Base-by-base conservation (phyloP, 768 basidiomycete species). In the Goffeauzyma gilvescens region DNA sequence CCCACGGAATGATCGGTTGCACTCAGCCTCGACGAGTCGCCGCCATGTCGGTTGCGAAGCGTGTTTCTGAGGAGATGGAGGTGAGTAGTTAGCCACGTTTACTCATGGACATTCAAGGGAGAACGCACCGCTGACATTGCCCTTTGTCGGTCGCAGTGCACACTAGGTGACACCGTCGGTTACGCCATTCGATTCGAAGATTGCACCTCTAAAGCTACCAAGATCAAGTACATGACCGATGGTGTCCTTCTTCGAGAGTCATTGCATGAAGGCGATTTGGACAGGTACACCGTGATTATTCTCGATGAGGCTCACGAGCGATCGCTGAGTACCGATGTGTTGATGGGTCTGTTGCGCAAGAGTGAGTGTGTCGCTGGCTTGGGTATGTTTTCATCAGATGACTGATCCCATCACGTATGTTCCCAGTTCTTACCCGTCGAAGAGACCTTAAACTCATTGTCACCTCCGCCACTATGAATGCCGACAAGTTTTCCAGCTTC, bases 21-120 rank as follows among this genome's bases (percentile, higher is more conserved):
- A 98, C 93, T 0, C 93, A 98, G 59, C 93, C 93, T 37, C 75
- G 93, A 53, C 87, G 93, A 67, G 93, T 98, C 22, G 93, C 93
- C 33, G 93, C 93, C 13, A 96, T 98, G 93, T 89, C 84, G 8
- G 93, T 96, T 6, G 93, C 93, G n/a, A 96, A 98, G 68, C 87
- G 93, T 64, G 93, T 98, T 45, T 87, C 85, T 57, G 93, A 98
- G 59, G 93, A 98, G 66, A 96, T 98, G 81, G 84, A 93, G 75
- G 83, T 83, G 34, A 42, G 75, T 49, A 10, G 34, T n/a, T n/a
- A n/a, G n/a, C n/a, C n/a, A n/a, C n/a, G n/a, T n/a, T n/a, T n/a
- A n/a, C n/a, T 32, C 41, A 23, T 40, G 34, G 37, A 23, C 14
- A 1, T n/a, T 30, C n/a, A n/a, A 9, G 28, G n/a, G 28, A n/a